phyloP scores from a whole-genome alignment of 2,329 filamentous ascomycete genomes.

The Lachnellula suecica region DNA sequence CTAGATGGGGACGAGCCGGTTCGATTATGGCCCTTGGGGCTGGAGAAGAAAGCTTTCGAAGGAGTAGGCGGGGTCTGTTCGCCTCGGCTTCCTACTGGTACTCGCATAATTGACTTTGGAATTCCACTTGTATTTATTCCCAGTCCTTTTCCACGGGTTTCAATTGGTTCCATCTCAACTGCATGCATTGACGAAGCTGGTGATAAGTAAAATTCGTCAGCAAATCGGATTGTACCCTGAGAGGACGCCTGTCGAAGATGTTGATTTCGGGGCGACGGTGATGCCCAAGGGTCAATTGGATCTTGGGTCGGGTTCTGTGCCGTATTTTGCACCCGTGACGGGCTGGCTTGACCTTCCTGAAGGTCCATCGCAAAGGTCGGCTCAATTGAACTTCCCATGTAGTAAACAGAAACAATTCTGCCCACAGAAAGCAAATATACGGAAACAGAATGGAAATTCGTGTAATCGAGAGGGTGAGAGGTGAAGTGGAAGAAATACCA shows the following conservation, averaged over 20 bases:
- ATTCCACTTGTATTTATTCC: not conserved
- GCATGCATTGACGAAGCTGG: not conserved
- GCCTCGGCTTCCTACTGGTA: not conserved
- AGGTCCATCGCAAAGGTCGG: not conserved
- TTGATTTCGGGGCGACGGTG: not conserved
- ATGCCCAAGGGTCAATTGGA: not conserved
- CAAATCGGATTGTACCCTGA: not conserved
- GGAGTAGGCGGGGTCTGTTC: not conserved
- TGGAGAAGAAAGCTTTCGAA: not conserved
- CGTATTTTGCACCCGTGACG: not conserved
- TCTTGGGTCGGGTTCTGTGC: not conserved
- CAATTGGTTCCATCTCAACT: not conserved
- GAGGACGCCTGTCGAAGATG: not conserved
- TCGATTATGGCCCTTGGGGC: not conserved
- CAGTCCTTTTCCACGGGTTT: not conserved
- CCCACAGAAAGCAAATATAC: too few relatives aligned
- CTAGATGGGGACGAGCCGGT: not conserved
- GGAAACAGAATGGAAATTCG: not conserved
- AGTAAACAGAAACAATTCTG: too few relatives aligned
- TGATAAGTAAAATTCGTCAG: not conserved
- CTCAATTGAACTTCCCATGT: not conserved
- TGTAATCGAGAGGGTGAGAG: not conserved
- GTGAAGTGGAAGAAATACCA: not conserved
- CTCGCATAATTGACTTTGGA: not conserved
- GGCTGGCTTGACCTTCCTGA: not conserved